Percentiles rank a stretch among this genome's conserved stretches.
Conservation (phyloP, 148 eudicot genomes). For the Vaccinium corymbosum region DNA sequence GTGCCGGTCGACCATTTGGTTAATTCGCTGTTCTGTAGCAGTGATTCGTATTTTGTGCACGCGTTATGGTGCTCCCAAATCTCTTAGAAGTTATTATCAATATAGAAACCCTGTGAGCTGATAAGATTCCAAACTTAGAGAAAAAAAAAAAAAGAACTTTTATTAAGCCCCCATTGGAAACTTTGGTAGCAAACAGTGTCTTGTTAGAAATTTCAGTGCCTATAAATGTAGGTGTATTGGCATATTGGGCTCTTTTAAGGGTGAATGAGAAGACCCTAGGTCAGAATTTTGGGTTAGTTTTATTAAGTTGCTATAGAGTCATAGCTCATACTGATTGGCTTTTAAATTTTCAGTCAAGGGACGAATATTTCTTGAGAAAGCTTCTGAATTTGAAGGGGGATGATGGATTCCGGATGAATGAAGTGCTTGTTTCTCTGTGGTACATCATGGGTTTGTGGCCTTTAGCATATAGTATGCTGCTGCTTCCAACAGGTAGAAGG, state of each 20-base stretch:
- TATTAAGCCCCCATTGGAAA: neutral
- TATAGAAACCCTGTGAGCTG: too few species aligned
- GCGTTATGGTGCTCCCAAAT: neutral
- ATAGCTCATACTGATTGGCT: neutral
- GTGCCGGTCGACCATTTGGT: neutral
- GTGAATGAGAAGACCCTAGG: neutral
- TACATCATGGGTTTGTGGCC: slow-evolving; percentile 96
- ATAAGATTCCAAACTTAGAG: too few species aligned
- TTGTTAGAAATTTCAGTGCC: neutral
- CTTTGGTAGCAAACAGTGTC: neutral
- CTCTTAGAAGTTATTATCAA: too few species aligned
- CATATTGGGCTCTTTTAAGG: too few species aligned
- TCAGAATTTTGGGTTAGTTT: neutral
- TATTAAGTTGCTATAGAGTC: neutral
- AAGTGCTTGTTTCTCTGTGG: slow-evolving; percentile 83
- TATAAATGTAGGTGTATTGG: neutral
- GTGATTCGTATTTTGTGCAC: neutral
- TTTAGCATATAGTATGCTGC: slow-evolving; percentile 67
- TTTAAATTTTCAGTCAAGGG: slow-evolving; percentile 54
- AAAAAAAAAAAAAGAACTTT: neutral
- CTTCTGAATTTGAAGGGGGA: slow-evolving; percentile 79
- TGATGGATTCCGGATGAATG: slow-evolving; percentile 88
- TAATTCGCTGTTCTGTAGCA: neutral
- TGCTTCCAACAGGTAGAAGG: slow-evolving; percentile 88
- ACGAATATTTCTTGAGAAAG: slow-evolving; percentile 73